Base-by-base conservation (phyloP, 2,329 filamentous ascomycete genomes). In the Phaeomoniella chlamydospora region DNA sequence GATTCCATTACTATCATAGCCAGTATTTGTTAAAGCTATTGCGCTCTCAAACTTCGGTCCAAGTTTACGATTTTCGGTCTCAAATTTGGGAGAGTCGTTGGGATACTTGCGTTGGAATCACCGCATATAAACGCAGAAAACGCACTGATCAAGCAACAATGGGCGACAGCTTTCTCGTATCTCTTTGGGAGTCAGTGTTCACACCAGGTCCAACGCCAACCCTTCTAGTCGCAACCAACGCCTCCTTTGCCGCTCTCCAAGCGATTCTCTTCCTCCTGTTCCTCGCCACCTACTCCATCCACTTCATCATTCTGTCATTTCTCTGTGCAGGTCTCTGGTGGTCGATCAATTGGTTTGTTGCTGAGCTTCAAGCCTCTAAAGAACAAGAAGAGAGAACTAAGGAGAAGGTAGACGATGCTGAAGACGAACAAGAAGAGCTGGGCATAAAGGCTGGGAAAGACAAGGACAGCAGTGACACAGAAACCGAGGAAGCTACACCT, bases 321-420 rank as follows among this genome's bases (percentile, higher is more conserved):
- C 66, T 98, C 6, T 84, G 76, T 43, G 87, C 64, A 18, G 81
- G 82, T 3, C 68, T 96, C 22, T 98, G 90, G 90, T 86, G 74
- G 65, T 75, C 81, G 39, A 87, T 96, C 62, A 96, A 96, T 70
- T 98, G 90, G 90, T 96, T 98, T 53, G 86, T 84, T 37, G 62
- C 62, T 32, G 88, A 78, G 52, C 56, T 78, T 36, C 53, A 56
- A 18, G 58, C 59, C 18, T 59, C 62, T 43, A 55, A 67, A 44
- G 52, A 51, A 31, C 55, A 60, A 46, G 58, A 65, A 57, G 43
- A 56, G 63, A 43, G 49, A 52, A 47, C 41, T 52, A 63, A 64
- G 44, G 49, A 52, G 48, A 40, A 54, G 65, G 51, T 59, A 56
- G 48, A 53, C 50, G 47, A 58, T 55, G 48, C 56, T 47, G 45